A percentile compares a stretch with the other conserved stretches of the same genome.
These are phyloP conservation scores for Rhinocladiella similis DNA, from an alignment of 2,329 filamentous ascomycete genomes.

Conservation along the genomic window DNA sequence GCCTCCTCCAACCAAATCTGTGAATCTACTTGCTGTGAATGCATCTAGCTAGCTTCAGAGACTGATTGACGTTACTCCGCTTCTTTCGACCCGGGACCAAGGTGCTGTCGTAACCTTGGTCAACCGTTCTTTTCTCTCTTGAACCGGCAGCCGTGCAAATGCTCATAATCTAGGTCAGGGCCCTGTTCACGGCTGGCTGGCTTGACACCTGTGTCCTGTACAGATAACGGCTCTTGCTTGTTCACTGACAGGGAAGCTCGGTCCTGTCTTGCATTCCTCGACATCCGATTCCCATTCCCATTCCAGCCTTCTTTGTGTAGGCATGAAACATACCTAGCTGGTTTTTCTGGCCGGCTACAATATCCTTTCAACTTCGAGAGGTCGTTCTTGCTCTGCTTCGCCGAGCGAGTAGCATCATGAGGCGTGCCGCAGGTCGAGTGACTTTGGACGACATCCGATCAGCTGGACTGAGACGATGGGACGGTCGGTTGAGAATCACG, in stretches of 20 bases:
- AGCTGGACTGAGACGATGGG: slow-evolving; percentile 31
- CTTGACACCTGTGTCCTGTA: not conserved
- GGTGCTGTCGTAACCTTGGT: not conserved
- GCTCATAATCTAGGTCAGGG: slow-evolving; percentile 6
- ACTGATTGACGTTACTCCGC: too few species aligned
- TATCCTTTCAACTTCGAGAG: too few species aligned
- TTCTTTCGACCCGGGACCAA: too few species aligned
- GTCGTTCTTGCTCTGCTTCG: not conserved
- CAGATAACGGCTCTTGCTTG: not conserved
- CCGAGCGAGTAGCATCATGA: slow-evolving; percentile 11
- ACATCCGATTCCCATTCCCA: not conserved
- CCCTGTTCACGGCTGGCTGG: slow-evolving; percentile 8
- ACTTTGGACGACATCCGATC: slow-evolving; percentile 28
- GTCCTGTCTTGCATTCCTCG: not conserved
- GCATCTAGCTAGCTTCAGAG: too few species aligned
- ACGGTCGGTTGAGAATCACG: slow-evolving; percentile 27
- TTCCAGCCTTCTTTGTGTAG: slow-evolving; percentile 1
- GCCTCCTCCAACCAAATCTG: too few species aligned
- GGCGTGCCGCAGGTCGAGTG: slow-evolving; percentile 25
- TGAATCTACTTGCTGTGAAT: too few species aligned
- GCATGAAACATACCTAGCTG: slow-evolving; percentile 21
- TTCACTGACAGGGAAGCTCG: not conserved
- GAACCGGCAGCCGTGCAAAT: slow-evolving; percentile 3
- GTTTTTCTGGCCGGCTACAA: not conserved
- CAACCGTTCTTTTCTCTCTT: not conserved